phyloP scores from a whole-genome alignment of 2,329 filamentous ascomycete species.

The Clathrospora elynae region DNA sequence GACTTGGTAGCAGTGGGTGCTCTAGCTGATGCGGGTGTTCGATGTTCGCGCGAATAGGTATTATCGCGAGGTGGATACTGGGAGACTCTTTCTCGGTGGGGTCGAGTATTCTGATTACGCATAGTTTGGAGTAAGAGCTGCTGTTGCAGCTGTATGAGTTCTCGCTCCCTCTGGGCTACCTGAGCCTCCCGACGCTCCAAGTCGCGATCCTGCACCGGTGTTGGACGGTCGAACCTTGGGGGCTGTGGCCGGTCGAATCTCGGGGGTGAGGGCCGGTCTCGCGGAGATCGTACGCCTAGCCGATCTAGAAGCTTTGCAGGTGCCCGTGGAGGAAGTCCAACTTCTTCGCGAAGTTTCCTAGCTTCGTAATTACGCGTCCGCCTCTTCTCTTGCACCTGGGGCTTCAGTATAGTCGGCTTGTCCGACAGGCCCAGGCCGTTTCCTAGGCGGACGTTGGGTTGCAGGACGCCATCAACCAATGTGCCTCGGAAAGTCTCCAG shows the following conservation, averaged over 20 bases:
- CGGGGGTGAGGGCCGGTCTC: not conserved
- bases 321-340: not conserved
- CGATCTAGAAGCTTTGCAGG: not conserved
- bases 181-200: slow-evolving; percentile 13
- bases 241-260: not conserved
- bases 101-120: not conserved
- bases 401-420: slow-evolving; percentile 6
- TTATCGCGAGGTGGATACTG: not conserved
- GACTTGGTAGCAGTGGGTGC: not conserved
- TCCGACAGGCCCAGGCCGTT: slow-evolving; percentile 18
- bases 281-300: not conserved
- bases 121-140: slow-evolving; percentile 6
- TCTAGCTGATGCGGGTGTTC: not conserved
- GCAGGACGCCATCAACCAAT: slow-evolving; percentile 24
- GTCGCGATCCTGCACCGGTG: not conserved
- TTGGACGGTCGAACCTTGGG: not conserved
- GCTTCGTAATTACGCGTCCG: slow-evolving; percentile 1
- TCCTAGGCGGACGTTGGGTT: slow-evolving; percentile 27
- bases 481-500: slow-evolving; percentile 25
- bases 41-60: not conserved
- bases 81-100: not conserved
- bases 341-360: not conserved
- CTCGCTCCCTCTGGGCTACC: slow-evolving; percentile 10
- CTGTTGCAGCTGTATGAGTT: slow-evolving; percentile 15
- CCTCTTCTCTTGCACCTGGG: slow-evolving; percentile 2